phyloP scores from a whole-genome alignment of 495 filamentous ascomycete species.

The Daldinia grandis region DNA sequence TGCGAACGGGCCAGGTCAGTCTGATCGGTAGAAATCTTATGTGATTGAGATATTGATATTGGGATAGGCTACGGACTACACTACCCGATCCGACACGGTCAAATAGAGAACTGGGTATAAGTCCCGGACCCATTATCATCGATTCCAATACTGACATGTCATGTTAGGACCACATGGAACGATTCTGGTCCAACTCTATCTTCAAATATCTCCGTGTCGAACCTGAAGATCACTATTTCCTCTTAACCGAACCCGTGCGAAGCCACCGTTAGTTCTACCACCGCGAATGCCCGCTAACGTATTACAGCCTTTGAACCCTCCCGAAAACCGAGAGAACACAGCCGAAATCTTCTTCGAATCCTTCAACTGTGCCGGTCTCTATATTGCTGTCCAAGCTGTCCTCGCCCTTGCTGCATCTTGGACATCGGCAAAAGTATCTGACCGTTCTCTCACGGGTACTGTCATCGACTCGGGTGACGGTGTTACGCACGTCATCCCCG shows the following conservation, averaged over 20 bases:
- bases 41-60: conserved; percentile 31
- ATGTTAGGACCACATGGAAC: conserved; percentile 90
- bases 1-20: conserved; percentile 78
- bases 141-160: conserved; percentile 34
- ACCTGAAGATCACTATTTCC: conserved; percentile 97
- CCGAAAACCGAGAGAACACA: conserved; percentile 98
- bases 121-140: neutral
- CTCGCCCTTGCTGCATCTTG: conserved; percentile 96
- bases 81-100: conserved; percentile 96
- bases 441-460: conserved; percentile 95
- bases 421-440: conserved; percentile 97
- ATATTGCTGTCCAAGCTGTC: conserved; percentile 98
- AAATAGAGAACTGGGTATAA: conserved; percentile 95
- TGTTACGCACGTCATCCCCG: conserved; percentile 98
- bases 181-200: conserved; percentile 99
- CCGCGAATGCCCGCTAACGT: conserved; percentile 33
- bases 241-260: conserved; percentile 93
- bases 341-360: conserved; percentile 99
- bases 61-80: conserved; percentile 85
- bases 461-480: conserved; percentile 98
- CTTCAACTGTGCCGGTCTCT: conserved; percentile 98
- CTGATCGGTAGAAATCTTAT: neutral
- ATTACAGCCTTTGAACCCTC: conserved; percentile 90
- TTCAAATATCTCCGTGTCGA: conserved; percentile 99
- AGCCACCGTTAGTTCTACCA: conserved; percentile 3